Evolutionary conservation across 305 asterid species (phyloP), one percentile per base, ranked within the genome.

Genomic region (Fraxinus nigra): DNA sequence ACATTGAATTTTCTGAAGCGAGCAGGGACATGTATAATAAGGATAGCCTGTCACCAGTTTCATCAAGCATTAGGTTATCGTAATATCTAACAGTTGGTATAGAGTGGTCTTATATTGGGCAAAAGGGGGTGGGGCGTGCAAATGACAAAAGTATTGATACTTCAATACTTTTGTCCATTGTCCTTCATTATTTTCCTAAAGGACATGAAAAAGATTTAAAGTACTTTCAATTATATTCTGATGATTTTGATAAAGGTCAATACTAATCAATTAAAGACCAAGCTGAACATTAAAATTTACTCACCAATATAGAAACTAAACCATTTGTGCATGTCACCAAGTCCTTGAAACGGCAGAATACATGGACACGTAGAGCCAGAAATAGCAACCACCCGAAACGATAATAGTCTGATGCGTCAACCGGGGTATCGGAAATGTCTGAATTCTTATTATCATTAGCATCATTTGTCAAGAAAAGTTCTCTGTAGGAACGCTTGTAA

Each of bases 341-440:
- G 90, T 93, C 97, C 92, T 93, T 92, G 90, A 92, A 89, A 34
- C 89, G 90, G 86, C 90, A 85, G 85, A 94, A 93, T 59, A 88
- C 93, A 76, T 89, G 98, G 75, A 86, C 91, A 4, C 99, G 97
- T 74, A 96, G 97, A 5, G 93, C 95, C 82, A 96, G 90, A 86
- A 94, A 96, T 30, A 96, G 92, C 83, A 94, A 91, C 98, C 99
- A 96, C 83, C 99, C 99, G 34, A 96, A 93, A 77, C 97, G 99
- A 84, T 92, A 92, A 89, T 90, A 93, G 85, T 86, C 90, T 73
- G 93, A 81, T 72, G 83, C 82, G 37, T 70, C 59, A 83, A 79
- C 87, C 3, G 81, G 33, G 48, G 65, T 22, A 85, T 73, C 83
- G 69, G 87, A 78, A 84, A 77, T 87, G 48, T 87, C 85, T 81